Evolutionary conservation across 2,329 filamentous ascomycete species (phyloP).

Genomic region (Scolecobasidium constrictum): DNA sequence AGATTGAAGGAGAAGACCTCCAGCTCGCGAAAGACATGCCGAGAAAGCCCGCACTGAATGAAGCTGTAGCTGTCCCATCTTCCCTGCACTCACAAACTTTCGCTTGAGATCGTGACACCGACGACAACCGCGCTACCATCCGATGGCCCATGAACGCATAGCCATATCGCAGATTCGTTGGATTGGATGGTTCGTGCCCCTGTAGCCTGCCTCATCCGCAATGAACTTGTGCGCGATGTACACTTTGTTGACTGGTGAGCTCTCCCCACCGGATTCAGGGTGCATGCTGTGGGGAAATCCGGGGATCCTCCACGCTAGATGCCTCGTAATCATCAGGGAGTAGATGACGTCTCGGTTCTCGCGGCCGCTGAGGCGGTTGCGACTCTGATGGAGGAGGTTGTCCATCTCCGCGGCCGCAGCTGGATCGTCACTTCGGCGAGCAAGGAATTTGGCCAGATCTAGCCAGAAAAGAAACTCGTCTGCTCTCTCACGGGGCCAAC

Average conservation of each 20-base stretch:
- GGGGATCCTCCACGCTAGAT: slow-evolving; percentile 52
- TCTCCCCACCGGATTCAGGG: slow-evolving; percentile 21
- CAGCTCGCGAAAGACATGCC: no score
- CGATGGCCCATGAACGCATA: slow-evolving; percentile 28
- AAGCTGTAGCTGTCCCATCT: neutral
- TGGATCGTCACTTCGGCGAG: slow-evolving; percentile 50
- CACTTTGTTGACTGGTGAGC: slow-evolving; percentile 22
- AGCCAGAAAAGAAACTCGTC: slow-evolving; percentile 73
- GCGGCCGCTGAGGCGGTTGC: slow-evolving; percentile 62
- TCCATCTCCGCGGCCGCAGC: slow-evolving; percentile 50
- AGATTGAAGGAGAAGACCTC: no score
- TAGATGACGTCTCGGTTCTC: slow-evolving; percentile 89
- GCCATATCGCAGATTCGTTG: slow-evolving; percentile 39
- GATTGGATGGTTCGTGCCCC: slow-evolving; percentile 36
- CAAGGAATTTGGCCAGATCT: slow-evolving; percentile 60
- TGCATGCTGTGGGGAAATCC: slow-evolving; percentile 30
- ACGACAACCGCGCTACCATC: slow-evolving; percentile 1
- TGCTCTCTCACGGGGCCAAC: slow-evolving; percentile 23
- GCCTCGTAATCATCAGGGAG: slow-evolving; percentile 70
- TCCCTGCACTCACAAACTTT: no score
- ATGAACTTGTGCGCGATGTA: slow-evolving; percentile 38
- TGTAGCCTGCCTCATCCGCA: slow-evolving; percentile 31
- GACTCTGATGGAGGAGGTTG: slow-evolving; percentile 52
- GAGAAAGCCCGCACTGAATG: neutral
- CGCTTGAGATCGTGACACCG: no score